Base-by-base conservation (phyloP, 2,329 filamentous ascomycete genomes). In the Microdochium paspali region DNA sequence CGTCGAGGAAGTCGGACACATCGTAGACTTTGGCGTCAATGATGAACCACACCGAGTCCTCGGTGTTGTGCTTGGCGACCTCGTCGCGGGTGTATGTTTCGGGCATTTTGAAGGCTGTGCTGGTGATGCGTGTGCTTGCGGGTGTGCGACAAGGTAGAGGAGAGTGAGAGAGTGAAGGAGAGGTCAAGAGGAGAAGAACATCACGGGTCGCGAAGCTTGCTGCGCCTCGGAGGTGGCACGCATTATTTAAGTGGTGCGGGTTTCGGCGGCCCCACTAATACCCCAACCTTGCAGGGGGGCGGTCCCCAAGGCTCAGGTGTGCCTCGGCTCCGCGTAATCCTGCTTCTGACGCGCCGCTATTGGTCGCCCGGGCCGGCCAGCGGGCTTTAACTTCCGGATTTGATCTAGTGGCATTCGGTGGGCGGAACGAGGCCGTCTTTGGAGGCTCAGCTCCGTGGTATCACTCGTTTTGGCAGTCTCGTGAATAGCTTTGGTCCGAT, bases 11-110 rank as follows among this genome's bases (percentile, higher is more conserved):
- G 54, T 94, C 87, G 51, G 83, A 84, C 12, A 90, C 76, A 67
- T 95, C 87, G 72, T 94, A 95, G 61, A 94, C 87, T 58, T 83
- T 85, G 67, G 85, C 82, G 71, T 95, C 88, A 66, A 95, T 82
- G 60, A 95, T 84, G 67, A 87, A 85, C 84, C 87, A 90, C 49
- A 88, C 71, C 53, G 83, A 84, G 54, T 90, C 84, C 44, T 85
- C 81, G 48, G 77, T 80, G 64, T 83, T 88, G 71, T 91, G 84
- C 64, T 84, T 78, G 52, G 84, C 82, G 56, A 93, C 85, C 64
- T 88, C 77, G 48, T 71, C 77, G 56, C 77, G 77, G 50, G 77
- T 74, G 58, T 73, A 79, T 21, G 74, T 77, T 58, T 77, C 58
- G 28, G 21, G 31, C 30, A 24, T 45, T 15, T 3, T 13, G 44